A percentile compares a stretch with the other conserved stretches of the same genome.
Evolutionary conservation across 345 rosid species (phyloP).

Genomic region (Firmiana major): DNA sequence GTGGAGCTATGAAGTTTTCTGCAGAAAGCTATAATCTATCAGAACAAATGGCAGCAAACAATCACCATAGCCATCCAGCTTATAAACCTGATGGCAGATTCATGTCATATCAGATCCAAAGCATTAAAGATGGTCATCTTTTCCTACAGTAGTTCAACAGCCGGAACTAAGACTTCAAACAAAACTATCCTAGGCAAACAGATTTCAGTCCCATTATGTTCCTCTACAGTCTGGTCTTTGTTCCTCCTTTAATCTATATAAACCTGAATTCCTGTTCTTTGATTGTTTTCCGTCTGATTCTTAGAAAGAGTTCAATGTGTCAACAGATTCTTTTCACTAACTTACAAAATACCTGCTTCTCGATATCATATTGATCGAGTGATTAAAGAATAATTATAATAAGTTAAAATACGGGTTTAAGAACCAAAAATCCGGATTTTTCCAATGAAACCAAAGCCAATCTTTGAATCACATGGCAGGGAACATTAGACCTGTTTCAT

Average conservation of each 20-base stretch:
- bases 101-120: constrained; percentile 23
- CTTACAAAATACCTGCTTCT: no score
- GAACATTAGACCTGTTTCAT: background rate
- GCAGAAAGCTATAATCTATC: constrained; percentile 28
- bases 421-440: no score
- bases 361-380: no score
- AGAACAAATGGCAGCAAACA: constrained; percentile 31
- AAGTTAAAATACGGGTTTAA: no score
- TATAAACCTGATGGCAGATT: constrained; percentile 28
- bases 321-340: background rate
- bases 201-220: background rate
- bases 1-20: constrained; percentile 32
- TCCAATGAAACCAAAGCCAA: no score
- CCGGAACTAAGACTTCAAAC: background rate
- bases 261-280: background rate
- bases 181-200: background rate
- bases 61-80: constrained; percentile 23
- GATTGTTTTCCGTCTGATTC: background rate
- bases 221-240: background rate
- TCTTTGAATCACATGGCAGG: background rate
- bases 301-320: background rate
- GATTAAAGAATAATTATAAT: no score
- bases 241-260: background rate
- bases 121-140: constrained; percentile 20
- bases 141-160: constrained; percentile 20